Conservation (phyloP, 2,329 filamentous ascomycete genomes). For the Ceratocystis huliohia region DNA sequence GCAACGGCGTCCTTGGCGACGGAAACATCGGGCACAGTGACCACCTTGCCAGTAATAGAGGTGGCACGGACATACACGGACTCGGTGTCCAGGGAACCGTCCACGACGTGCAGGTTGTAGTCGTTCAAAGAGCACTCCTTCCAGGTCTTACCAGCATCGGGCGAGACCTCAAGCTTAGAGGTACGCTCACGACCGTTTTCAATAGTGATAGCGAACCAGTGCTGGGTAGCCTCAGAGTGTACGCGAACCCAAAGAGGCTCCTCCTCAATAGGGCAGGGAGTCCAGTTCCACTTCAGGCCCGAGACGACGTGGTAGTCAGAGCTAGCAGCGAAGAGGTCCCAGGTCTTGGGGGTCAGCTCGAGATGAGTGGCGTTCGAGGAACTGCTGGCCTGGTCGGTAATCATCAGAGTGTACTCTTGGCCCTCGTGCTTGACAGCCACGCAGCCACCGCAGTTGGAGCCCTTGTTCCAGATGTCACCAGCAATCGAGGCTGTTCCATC, state of each 20-base stretch:
- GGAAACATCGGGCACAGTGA: conserved; percentile 11
- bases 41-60: conserved; percentile 19
- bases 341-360: conserved; percentile 19
- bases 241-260: conserved; percentile 22
- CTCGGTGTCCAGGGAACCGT: conserved; percentile 13
- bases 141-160: conserved; percentile 17
- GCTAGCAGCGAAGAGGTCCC: conserved; percentile 15
- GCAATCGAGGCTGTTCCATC: conserved; percentile 16
- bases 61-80: conserved; percentile 13
- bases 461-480: conserved; percentile 19
- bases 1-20: not conserved
- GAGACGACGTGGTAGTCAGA: not conserved
- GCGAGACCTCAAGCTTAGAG: conserved; percentile 20
- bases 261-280: conserved; percentile 16
- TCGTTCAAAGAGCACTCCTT: conserved; percentile 9
- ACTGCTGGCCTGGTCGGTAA: conserved; percentile 14
- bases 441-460: conserved; percentile 20
- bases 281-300: conserved; percentile 18
- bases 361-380: conserved; percentile 20
- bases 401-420: conserved; percentile 18
- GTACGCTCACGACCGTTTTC: conserved; percentile 23
- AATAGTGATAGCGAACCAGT: conserved; percentile 23
- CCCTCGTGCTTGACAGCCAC: conserved; percentile 17
- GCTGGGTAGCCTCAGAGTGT: conserved; percentile 22
- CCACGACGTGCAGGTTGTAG: conserved; percentile 19